These are phyloP conservation scores for Cadophora gregata DNA, from an alignment of 2,329 filamentous ascomycete genomes.

Conservation along the genomic window DNA sequence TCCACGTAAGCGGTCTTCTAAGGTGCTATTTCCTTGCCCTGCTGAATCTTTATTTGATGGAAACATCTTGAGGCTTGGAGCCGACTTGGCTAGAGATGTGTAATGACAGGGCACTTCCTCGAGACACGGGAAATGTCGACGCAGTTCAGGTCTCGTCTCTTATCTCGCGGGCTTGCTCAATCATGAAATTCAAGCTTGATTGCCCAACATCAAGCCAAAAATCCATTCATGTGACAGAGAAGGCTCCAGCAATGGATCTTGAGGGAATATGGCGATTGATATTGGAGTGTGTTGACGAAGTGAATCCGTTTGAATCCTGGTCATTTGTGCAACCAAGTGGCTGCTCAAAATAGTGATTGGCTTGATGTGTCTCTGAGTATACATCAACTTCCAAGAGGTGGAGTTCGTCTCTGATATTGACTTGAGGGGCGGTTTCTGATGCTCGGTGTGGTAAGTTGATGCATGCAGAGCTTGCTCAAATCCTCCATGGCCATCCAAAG, in stretches of 20 bases:
- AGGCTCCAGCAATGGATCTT: not conserved
- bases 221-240: not conserved
- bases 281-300: not conserved
- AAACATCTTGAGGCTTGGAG: conserved; percentile 31
- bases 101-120: not conserved
- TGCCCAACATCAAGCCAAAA: not conserved
- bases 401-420: not conserved
- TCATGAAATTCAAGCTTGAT: not conserved
- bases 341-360: not conserved
- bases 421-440: not conserved
- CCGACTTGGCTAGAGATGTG: not conserved
- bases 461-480: not conserved
- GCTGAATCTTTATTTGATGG: conserved; percentile 27
- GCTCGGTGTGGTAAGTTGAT: not conserved
- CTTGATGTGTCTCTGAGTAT: not conserved
- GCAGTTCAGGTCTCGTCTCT: not conserved
- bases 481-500: not conserved
- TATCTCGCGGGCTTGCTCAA: not conserved
- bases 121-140: not conserved
- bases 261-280: not conserved
- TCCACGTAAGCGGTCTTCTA: conserved; percentile 64
- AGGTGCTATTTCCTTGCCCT: conserved; percentile 32
- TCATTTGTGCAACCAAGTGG: not conserved
- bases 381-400: not conserved
- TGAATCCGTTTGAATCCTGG: not conserved